Evolutionary conservation across 768 basidiomycete genomes (phyloP), one percentile per base, ranked within the genome.

Genomic region (Harrya chromipes): DNA sequence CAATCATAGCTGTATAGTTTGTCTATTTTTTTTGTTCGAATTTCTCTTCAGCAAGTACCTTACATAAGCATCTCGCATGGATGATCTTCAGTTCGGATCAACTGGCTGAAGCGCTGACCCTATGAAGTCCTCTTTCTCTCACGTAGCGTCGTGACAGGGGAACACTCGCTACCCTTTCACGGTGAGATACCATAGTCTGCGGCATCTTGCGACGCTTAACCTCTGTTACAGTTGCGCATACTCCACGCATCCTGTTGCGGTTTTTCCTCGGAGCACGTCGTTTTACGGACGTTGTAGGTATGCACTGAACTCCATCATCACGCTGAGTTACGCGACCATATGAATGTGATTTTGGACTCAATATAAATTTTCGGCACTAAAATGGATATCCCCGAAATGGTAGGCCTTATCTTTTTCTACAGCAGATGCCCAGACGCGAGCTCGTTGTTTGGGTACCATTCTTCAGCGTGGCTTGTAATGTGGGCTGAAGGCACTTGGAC

Each of bases 391-490:
- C 54, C 64, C 54, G 5, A 26, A 60, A 62, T 53, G 52, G 64
- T 53, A 53, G 55, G 50, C 16, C 50, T 63, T 57, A 48, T 67
- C 35, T 47, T 42, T 6, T 29, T 37, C 20, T 46, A 54, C 56
- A 47, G 50, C 61, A 49, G 23, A 16, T 27, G 7, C 16, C 21
- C 36, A 8, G 26, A 26, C 33, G 6, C 17, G 11, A 47, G 10
- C 23, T 20, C 7, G 17, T 40, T 43, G 40, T 40, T 37, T 31
- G 14, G 16, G 27, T 14, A 12, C 17, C 36, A 38, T 24, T 41
- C n/a, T 17, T 34, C 21, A n/a, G 11, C 11, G 26, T 10, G 8
- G 6, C 31, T 16, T 45, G 16, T 40, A 4, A 34, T 16, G 7
- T 27, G 17, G 27, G 6, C 16, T 34, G 5, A 7, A 26, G 12